These are phyloP conservation scores for Pyricularia sp. DNA, from an alignment of 2,329 filamentous ascomycete species.

Conservation along the genomic window DNA sequence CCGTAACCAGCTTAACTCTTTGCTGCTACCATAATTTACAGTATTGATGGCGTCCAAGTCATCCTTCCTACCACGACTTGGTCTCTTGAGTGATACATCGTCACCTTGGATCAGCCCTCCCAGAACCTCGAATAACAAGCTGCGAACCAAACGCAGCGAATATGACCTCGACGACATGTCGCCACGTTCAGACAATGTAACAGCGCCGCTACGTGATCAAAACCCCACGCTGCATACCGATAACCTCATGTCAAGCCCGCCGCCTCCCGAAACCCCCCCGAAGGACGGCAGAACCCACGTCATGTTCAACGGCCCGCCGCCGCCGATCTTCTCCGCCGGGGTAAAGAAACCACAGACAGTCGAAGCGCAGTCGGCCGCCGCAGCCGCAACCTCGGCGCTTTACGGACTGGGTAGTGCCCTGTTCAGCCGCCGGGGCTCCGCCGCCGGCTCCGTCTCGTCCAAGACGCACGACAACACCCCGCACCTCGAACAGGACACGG, in stretches of 20 bases:
- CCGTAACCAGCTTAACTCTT: background rate
- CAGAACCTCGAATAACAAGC: constrained; percentile 11
- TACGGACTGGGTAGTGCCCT: constrained; percentile 24
- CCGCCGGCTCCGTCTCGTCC: constrained; percentile 1
- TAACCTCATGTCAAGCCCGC: constrained; percentile 9
- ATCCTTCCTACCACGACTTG: constrained; percentile 21
- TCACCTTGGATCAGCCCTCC: constrained; percentile 13
- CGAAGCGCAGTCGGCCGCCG: constrained; percentile 2
- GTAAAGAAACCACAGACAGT: constrained; percentile 14
- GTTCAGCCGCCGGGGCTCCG: constrained; percentile 20
- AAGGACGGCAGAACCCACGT: constrained; percentile 15
- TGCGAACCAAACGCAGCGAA: constrained; percentile 21
- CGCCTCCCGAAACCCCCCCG: constrained; percentile 16
- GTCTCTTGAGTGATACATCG: constrained; percentile 15
- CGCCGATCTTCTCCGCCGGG: constrained; percentile 35
- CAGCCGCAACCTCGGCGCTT: constrained; percentile 13
- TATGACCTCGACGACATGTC: constrained; percentile 24
- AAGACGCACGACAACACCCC: constrained; percentile 13
- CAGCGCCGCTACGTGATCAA: background rate
- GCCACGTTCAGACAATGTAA: constrained; percentile 15
- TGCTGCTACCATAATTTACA: background rate
- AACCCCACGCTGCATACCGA: constrained; percentile 7
- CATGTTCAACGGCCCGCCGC: constrained; percentile 39
- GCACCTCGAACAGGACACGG: constrained; percentile 27
- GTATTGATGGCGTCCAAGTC: constrained; percentile 10